Percentiles rank a stretch among this genome's conserved stretches.
Conservation (phyloP, 2,329 filamentous ascomycete species). For the Stachybotrys echinatus region DNA sequence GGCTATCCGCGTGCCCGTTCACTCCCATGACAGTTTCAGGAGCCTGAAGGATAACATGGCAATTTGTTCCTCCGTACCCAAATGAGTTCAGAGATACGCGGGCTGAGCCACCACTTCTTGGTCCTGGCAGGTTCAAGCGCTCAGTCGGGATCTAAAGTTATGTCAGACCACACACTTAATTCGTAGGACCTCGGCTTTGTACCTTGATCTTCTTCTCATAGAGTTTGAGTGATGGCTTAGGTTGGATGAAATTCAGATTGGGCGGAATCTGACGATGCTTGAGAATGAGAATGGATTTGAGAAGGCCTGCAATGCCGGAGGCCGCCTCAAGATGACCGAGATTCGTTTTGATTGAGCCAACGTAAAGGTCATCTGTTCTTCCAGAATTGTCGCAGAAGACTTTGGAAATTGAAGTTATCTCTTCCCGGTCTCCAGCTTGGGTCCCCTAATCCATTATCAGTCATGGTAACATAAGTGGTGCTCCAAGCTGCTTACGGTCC, state of each 20-base stretch:
- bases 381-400: conserved; percentile 22
- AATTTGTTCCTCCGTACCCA: background rate
- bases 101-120: background rate
- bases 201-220: background rate
- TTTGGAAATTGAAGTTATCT: conserved; percentile 38
- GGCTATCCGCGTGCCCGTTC: background rate
- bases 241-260: conserved; percentile 38
- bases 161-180: background rate
- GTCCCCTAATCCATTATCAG: background rate
- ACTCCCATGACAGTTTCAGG: background rate
- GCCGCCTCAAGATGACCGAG: conserved; percentile 44
- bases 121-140: background rate
- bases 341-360: conserved; percentile 41
- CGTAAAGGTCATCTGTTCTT: conserved; percentile 14
- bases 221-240: conserved; percentile 32
- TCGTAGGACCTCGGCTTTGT: background rate
- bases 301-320: conserved; percentile 39
- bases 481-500: background rate
- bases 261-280: conserved; percentile 39
- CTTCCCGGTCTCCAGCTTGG: conserved; percentile 40
- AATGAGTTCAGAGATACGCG: background rate
- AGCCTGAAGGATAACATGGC: conserved; percentile 4
- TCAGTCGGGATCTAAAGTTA: background rate
- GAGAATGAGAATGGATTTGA: conserved; percentile 41
- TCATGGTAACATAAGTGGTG: background rate